Base-by-base conservation (phyloP, 176 grass and related monocot species). In the Canna indica region DNA sequence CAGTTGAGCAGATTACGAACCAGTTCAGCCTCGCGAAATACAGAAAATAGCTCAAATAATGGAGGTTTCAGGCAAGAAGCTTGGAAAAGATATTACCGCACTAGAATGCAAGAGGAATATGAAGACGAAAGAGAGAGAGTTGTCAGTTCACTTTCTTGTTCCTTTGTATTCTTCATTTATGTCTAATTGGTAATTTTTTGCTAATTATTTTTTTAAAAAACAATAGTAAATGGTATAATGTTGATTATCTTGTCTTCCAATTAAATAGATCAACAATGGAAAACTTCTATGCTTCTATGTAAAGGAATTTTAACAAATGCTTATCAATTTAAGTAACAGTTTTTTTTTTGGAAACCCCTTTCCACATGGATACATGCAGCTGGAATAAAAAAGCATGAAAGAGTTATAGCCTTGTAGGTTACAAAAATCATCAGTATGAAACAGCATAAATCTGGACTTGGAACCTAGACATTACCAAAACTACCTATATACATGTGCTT, bases 41-140 rank as follows among this genome's bases (percentile, higher is more conserved):
- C 65, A 45, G 50, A 26, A 11, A 70, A 20, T n/a, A 70, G 68
- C 29, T 70, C 68, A 70, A 48, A 30, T 31, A 9, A 20, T 70
- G 68, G 36, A 70, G 68, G 68, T 33, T 70, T 28, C 26, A 50
- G 68, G 27, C 44, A 70, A 70, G 68, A 70, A 32, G 15, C 68
- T 52, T 70, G 68, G 68, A 32, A 46, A 31, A 70, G 41, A 70
- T 70, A 70, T 33, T 48, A 70, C 6, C 68, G 68, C 1, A 66
- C 35, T 66, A 70, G 68, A 48, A 70, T 70, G 68, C 68, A 50
- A 50, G 68, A 70, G 41, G 68, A 70, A 70, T 32, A 50, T 50
- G 68, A 70, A 16, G 68, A 52, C 8, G 68, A 70, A 39, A 70
- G 41, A 44, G 68, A 70, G 68, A 70, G 68, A 70, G 68, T 70